These are phyloP conservation scores for Phytophthora tubulina DNA, from an alignment of 352 stramenopile genomes.

Conservation along the genomic window DNA sequence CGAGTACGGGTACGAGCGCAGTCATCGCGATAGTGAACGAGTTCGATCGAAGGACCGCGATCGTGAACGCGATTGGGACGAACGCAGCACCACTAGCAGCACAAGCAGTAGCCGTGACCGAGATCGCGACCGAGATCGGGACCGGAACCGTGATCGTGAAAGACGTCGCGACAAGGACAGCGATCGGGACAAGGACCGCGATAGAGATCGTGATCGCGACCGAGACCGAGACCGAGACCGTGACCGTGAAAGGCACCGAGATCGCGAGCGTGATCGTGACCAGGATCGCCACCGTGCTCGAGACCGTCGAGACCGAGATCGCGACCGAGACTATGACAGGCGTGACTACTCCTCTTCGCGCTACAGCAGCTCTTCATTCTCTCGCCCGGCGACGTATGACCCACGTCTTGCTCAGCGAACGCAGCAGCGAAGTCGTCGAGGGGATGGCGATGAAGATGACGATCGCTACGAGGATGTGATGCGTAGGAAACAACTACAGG, in stretches of 20 bases:
- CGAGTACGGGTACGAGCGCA: slow-evolving; percentile 41
- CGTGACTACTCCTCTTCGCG: slow-evolving; percentile 38
- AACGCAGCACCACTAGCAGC: slow-evolving; percentile 43
- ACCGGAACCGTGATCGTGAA: slow-evolving; percentile 31
- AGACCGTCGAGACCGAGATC: slow-evolving; percentile 46
- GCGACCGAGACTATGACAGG: slow-evolving; percentile 43
- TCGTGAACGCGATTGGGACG: slow-evolving; percentile 46
- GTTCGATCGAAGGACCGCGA: slow-evolving; percentile 38
- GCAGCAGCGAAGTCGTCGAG: slow-evolving; percentile 42
- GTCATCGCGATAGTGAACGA: slow-evolving; percentile 30
- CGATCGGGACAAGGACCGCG: slow-evolving; percentile 32
- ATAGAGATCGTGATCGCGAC: slow-evolving; percentile 31
- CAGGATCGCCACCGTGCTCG: slow-evolving; percentile 41
- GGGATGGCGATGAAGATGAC: slow-evolving; percentile 60
- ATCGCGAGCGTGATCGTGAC: slow-evolving; percentile 48
- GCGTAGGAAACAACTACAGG: slow-evolving; percentile 66
- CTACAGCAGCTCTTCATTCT: slow-evolving; percentile 68
- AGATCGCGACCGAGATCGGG: slow-evolving; percentile 38
- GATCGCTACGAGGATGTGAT: slow-evolving; percentile 49
- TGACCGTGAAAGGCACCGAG: slow-evolving; percentile 43
- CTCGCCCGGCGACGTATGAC: slow-evolving; percentile 86
- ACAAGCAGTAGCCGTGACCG: slow-evolving; percentile 42
- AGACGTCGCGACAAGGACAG: slow-evolving; percentile 24
- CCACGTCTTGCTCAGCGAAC: slow-evolving; percentile 73
- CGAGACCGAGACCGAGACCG: slow-evolving; percentile 27